Base-by-base conservation (phyloP, 805 yeast species). In the Grigorovia humatica region DNA sequence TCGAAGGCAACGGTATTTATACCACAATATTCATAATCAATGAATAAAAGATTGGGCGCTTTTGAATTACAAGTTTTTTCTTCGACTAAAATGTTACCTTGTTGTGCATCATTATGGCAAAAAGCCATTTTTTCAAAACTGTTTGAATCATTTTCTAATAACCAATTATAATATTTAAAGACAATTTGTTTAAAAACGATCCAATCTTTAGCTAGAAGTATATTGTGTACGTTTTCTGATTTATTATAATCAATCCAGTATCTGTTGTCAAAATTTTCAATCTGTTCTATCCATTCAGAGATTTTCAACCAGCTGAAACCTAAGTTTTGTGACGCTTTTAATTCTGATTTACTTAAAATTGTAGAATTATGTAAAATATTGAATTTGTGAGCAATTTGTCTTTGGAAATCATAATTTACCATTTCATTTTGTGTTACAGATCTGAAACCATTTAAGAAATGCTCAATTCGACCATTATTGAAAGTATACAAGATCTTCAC, bases 51-150 rank as follows among this genome's bases (percentile, higher is more conserved):
- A 61, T 80, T 81, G 3, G 46, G 49, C 13, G 44, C 30, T 20
- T 50, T 78, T 71, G 65, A 81, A 85, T 59, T 75, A 76, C 51
- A 68, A 51, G 47, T 59, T 55, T 44, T 67, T 65, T 43, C 56
- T 59, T 9, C 59, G 11, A 90, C 76, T 52, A 91, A 74, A 55
- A 90, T 74, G 62, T 90, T 90, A 15, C 98, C 97, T 64, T 90
- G 89, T 67, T 90, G 97, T 1, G 96, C 83, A 68, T 90, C 98
- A 63, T 91, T 91, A 68, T 90, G 98, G 59, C 96, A 88, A 63
- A 90, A 90, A 27, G 78, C 85, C 56, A 85, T 71, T 18, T 49
- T 17, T 13, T 51, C 17, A 32, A 50, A 49, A 30, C 51, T 46
- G 1, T 41, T 43, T 13, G 15, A 9, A 30, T 57, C 55, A 19